Conservation (phyloP, 306 rosid species). For the Hylodesmum podocarpum region DNA sequence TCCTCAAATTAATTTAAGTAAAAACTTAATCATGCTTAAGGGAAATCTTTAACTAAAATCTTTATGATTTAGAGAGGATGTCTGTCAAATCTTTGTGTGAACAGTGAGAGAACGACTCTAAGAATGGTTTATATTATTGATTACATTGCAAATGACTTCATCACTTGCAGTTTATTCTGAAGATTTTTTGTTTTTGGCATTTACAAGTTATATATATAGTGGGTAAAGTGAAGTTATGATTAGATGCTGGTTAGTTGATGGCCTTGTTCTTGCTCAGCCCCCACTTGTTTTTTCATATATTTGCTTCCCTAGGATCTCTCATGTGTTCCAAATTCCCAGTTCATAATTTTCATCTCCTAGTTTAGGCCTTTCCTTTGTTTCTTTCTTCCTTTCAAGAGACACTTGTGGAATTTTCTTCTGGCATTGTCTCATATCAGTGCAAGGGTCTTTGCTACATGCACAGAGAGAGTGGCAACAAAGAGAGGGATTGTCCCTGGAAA, state of each 20-base stretch:
- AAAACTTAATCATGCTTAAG: too few species aligned
- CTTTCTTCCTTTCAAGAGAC: background rate
- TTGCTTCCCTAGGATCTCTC: constrained; percentile 13
- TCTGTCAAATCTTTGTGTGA: background rate
- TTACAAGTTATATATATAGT: constrained; percentile 13
- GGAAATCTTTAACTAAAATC: too few species aligned
- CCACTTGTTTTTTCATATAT: background rate
- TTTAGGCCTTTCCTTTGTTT: background rate
- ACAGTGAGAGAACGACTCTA: background rate
- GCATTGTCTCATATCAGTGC: constrained; percentile 21
- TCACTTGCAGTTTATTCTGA: background rate
- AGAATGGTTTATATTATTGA: background rate
- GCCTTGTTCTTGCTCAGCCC: background rate
- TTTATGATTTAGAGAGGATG: too few species aligned
- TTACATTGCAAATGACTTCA: constrained; percentile 7
- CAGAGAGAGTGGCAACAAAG: constrained; percentile 27
- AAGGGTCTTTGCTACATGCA: background rate
- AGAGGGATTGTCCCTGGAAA: constrained; percentile 33
- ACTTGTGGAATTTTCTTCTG: constrained; percentile 13
- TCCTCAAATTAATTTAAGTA: too few species aligned
- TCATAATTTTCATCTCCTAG: constrained; percentile 11
- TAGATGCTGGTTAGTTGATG: background rate
- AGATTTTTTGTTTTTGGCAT: background rate
- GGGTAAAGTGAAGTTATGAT: background rate
- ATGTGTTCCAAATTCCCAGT: background rate